Base-by-base conservation (phyloP, 495 filamentous ascomycete species). In the Aspergillus affinis region DNA sequence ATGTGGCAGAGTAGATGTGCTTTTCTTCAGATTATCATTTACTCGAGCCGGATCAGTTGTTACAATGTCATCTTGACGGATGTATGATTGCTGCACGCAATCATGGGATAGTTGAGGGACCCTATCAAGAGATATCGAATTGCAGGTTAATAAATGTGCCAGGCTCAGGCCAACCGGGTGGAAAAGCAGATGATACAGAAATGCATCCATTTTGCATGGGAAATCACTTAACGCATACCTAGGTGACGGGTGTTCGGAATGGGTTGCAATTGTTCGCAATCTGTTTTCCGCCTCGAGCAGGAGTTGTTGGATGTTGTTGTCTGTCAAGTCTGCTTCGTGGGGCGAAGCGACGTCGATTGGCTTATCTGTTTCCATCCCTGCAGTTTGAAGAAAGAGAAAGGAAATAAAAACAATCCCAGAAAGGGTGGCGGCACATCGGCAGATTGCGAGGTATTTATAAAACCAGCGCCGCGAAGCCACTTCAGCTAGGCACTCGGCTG, bases 201-300 rank as follows among this genome's bases (percentile, higher is more conserved):
- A 20, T 8, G 2, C 27, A 63, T 2, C 10, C 2, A 41, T 1
- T 4, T 41, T 2, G 12, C 6, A 41, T 4, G 0, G 36, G 36
- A 41, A 41, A 15, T 41, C 36, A 15, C 13, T 41, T 2, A 15
- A 41, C 36, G 4, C 36, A 41, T 41, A 41, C 36, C 36, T 41
- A 41, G 36, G 13, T 10, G 36, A 41, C 2, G 36, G 36, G 36
- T 15, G 9, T 15, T 41, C 36, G 9, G 13, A 10, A 10, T 41
- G 1, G 9, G 9, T 41, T 41, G 36, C 12, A 17, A 41, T 15
- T 49, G 66, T 63, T 57, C 72, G 81, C 60, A 91, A 72, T 51
- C 87, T 78, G 57, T 72, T 66, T 65, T 89, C 85, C 36, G 89
- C 89, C 72, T 88, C 79, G 54, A 79, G 75, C 46, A 92, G 81